Evolutionary conservation across 306 rosid species (phyloP), one percentile per base, ranked within the genome.

Genomic region (Cercis canadensis): DNA sequence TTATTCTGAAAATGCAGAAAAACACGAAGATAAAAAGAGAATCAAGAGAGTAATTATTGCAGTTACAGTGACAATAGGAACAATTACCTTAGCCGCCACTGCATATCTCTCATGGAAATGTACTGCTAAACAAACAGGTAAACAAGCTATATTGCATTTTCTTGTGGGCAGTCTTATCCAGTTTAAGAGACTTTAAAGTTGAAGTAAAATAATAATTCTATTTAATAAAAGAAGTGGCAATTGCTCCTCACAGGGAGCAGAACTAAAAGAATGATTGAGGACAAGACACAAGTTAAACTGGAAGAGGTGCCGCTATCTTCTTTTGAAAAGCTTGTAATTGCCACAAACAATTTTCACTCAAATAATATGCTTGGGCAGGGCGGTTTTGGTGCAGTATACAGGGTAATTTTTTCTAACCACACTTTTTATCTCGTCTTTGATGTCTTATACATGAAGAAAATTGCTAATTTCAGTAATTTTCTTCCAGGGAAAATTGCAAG

Each of bases 321-420:
- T 37, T 17, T 58, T 44, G 70, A 51, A 44, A 29, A 80, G 65
- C 62, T 80, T 4, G 78, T 65, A 52, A 58, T 11, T 52, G 84
- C 84, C 18, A 80, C 84, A 1, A 16, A 75, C 8, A 24, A 74
- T 12, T 75, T 80, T 43, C 43, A 70, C 54, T 4, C 16, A n/a
- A 8, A n/a, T 32, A 47, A 57, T 16, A 54, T 5, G 16, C 45
- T 57, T 8, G 67, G 5, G 21, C 59, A n/a, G 79, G 69, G 69
- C 5, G 76, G 68, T 19, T 71, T 71, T 49, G 68, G 76, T 47
- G 11, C 41, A n/a, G 76, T 71, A 47, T 71, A 71, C 41, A 71
- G 33, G 52, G 76, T 71, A 47, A 14, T 5, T 60, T 72, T 60
- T 0, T 53, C 15, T 39, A 7, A 7, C 10, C 0, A n/a, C 0